Conservation (phyloP, 306 rosid species). For the Dalbergia cochinchinensis region DNA sequence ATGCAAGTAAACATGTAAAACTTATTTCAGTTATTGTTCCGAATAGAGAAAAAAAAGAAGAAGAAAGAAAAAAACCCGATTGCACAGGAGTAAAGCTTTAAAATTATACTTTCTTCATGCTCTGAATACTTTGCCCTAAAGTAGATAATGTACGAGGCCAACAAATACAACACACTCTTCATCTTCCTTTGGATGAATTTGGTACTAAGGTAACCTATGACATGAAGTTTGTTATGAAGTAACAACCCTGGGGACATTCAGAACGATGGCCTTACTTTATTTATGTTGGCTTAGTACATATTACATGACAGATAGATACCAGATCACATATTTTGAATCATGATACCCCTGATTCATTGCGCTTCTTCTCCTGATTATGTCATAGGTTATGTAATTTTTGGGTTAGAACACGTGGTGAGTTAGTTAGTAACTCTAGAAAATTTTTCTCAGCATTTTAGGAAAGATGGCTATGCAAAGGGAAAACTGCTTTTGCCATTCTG, state of each 20-base stretch:
- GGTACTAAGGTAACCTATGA: background rate
- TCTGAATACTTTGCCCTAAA: background rate
- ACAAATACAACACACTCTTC: background rate
- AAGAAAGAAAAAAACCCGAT: background rate
- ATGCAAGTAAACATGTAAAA: background rate
- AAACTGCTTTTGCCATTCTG: slow-evolving; percentile 60
- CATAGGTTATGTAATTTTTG: slow-evolving; percentile 15
- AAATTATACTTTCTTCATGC: slow-evolving; percentile 4
- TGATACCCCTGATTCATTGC: background rate
- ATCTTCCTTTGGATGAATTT: slow-evolving; percentile 2
- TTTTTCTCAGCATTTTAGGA: slow-evolving; percentile 46
- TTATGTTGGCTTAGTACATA: slow-evolving; percentile 26
- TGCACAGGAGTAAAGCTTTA: background rate
- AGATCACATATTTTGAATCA: slow-evolving; percentile 15
- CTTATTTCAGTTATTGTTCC: background rate
- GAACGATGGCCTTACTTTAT: slow-evolving; percentile 15
- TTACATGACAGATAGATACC: slow-evolving; percentile 29
- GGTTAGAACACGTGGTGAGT: slow-evolving; percentile 35
- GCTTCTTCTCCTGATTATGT: slow-evolving; percentile 21
- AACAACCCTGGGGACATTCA: background rate
- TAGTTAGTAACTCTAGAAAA: slow-evolving; percentile 24
- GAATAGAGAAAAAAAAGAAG: background rate
- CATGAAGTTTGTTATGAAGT: slow-evolving; percentile 7
- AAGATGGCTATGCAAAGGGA: slow-evolving; percentile 57
- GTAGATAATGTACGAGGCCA: slow-evolving; percentile 1